phyloP scores from a whole-genome alignment of 1,139 yeast species.

The Scheffersomyces insectosa region DNA sequence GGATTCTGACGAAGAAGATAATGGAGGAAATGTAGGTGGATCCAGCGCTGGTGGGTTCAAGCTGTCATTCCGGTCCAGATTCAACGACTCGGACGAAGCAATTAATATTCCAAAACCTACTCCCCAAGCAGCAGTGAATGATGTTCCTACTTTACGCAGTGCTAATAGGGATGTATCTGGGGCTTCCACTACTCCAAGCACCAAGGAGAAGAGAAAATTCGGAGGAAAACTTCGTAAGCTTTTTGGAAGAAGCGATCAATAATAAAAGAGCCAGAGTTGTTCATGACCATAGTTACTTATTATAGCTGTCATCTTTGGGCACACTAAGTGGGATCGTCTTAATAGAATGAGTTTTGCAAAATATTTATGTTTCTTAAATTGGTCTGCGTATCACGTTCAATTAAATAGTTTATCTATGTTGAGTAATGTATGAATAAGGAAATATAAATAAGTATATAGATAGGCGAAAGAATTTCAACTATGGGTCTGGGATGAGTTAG shows the following conservation, averaged over 20 bases:
- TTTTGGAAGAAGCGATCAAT: slow-evolving; percentile 45
- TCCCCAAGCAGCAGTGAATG: slow-evolving; percentile 3
- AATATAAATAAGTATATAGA: too few species aligned
- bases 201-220: slow-evolving; percentile 46
- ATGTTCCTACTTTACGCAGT: slow-evolving; percentile 4
- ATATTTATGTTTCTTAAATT: too few species aligned
- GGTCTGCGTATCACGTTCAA: too few species aligned
- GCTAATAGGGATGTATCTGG: slow-evolving; percentile 3
- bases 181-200: background rate
- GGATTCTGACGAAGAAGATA: slow-evolving; percentile 53
- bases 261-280: background rate
- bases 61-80: slow-evolving; percentile 14
- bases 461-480: too few species aligned
- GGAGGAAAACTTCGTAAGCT: slow-evolving; percentile 61
- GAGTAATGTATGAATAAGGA: too few species aligned
- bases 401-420: too few species aligned
- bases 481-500: too few species aligned
- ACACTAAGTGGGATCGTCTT: too few species aligned
- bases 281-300: too few species aligned
- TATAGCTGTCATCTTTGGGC: too few species aligned
- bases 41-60: slow-evolving; percentile 1
- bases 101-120: slow-evolving; percentile 2
- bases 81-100: slow-evolving; percentile 25
- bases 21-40: slow-evolving; percentile 9
- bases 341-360: too few species aligned